Evolutionary conservation across 495 filamentous ascomycete genomes (phyloP).

Genomic region (Penicillium manginii): DNA sequence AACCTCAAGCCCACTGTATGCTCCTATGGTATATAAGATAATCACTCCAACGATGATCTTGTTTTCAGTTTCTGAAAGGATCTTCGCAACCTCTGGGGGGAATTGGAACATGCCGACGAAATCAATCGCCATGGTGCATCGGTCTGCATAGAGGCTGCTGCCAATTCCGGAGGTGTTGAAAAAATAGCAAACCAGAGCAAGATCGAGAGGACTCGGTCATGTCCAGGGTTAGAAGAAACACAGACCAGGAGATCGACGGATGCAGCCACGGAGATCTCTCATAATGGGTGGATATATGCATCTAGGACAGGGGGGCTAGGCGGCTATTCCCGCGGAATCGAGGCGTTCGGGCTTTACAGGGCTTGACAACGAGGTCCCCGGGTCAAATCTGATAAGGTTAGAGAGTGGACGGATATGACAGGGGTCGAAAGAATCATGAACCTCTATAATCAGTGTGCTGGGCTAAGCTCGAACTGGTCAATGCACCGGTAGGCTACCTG

Average conservation of each 20-base stretch:
- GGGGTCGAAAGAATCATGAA: background rate
- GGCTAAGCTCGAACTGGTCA: background rate
- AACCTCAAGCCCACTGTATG: constrained; percentile 37
- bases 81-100: constrained; percentile 7
- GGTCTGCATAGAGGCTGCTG: constrained; percentile 18
- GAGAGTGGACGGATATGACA: background rate
- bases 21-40: constrained; percentile 29
- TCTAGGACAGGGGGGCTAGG: background rate
- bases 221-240: background rate
- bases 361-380: background rate
- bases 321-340: background rate
- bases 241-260: background rate
- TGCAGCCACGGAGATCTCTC: background rate
- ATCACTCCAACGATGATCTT: constrained; percentile 12
- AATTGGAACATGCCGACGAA: constrained; percentile 8
- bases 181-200: background rate
- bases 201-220: too few relatives aligned
- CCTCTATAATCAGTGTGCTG: background rate
- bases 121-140: background rate
- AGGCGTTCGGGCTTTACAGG: background rate
- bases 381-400: background rate
- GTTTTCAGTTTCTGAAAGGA: constrained; percentile 11
- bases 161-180: background rate
- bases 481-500: background rate
- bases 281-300: background rate